Conservation (phyloP, 306 rosid species). For the Citrullus colocynthis region DNA sequence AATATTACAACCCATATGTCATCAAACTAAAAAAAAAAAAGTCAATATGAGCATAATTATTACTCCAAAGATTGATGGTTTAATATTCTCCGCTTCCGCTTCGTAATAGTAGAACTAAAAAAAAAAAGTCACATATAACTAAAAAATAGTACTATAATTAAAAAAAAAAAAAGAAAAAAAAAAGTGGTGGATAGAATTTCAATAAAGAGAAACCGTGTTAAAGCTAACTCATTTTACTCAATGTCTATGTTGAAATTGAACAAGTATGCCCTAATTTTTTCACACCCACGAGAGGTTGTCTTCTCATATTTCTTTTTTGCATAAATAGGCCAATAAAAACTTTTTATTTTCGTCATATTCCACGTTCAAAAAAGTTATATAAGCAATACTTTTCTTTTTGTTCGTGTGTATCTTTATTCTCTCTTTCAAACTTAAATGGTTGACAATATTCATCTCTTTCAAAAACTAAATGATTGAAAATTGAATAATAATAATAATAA, state of each 20-base stretch:
- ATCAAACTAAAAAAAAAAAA: no score
- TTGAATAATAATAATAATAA: not conserved
- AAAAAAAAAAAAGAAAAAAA: not conserved
- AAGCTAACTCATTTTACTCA: not conserved
- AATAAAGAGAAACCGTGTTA: not conserved
- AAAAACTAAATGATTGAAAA: not conserved
- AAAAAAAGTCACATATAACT: not conserved
- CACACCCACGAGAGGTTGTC: not conserved
- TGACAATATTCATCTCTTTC: not conserved
- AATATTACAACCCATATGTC: no score
- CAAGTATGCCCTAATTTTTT: not conserved
- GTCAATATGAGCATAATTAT: no score
- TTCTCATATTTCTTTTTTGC: not conserved
- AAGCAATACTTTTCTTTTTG: not conserved
- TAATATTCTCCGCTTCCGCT: no score
- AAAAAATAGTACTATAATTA: not conserved
- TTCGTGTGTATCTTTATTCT: not conserved
- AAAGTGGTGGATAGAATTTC: not conserved
- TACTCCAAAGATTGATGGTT: no score
- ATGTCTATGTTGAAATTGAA: not conserved
- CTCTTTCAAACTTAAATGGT: not conserved
- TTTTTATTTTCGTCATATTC: not conserved
- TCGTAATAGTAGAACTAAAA: no score
- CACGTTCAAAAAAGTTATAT: not conserved
- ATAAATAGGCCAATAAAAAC: not conserved